Evolutionary conservation across 1,284 basidiomycete genomes (phyloP).

Genomic region (Volvariella volvacea): DNA sequence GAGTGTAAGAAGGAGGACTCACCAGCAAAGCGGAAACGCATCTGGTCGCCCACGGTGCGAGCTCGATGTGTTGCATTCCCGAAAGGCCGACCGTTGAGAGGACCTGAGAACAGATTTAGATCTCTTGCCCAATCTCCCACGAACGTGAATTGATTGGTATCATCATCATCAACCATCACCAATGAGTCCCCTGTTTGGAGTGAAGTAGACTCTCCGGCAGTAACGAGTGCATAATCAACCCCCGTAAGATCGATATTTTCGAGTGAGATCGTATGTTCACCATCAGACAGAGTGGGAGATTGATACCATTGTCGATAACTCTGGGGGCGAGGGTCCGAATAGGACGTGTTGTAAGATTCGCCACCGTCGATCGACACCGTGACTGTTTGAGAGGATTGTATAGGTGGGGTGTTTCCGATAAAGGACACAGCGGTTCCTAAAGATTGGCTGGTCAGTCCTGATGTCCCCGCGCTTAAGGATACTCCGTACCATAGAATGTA

Average conservation of each 20-base stretch:
- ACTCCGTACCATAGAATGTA: too few relatives aligned
- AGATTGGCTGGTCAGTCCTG: too few relatives aligned
- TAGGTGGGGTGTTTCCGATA: too few relatives aligned
- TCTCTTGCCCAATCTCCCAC: conserved; percentile 12
- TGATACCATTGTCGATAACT: conserved; percentile 17
- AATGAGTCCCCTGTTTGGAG: conserved; percentile 5
- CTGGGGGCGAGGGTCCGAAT: conserved; percentile 5
- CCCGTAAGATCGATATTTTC: conserved; percentile 8
- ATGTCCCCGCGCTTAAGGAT: too few relatives aligned
- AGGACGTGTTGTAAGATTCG: background rate
- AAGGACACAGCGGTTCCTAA: too few relatives aligned
- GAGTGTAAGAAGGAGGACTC: too few relatives aligned
- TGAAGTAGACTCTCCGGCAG: conserved; percentile 9
- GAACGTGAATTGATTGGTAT: conserved; percentile 9
- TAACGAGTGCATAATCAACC: conserved; percentile 15
- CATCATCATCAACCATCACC: conserved; percentile 15
- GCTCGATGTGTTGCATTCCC: too few relatives aligned
- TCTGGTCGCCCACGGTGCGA: too few relatives aligned
- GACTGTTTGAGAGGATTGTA: too few relatives aligned
- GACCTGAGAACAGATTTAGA: conserved; percentile 9
- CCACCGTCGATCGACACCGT: conserved; percentile 10
- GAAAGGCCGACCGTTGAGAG: conserved; percentile 4
- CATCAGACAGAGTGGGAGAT: conserved; percentile 13
- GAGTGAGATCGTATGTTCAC: conserved; percentile 13
- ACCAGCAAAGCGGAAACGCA: too few relatives aligned